Evolutionary conservation across 2,329 filamentous ascomycete genomes (phyloP).

Genomic region (Colletotrichum ledebouriae): DNA sequence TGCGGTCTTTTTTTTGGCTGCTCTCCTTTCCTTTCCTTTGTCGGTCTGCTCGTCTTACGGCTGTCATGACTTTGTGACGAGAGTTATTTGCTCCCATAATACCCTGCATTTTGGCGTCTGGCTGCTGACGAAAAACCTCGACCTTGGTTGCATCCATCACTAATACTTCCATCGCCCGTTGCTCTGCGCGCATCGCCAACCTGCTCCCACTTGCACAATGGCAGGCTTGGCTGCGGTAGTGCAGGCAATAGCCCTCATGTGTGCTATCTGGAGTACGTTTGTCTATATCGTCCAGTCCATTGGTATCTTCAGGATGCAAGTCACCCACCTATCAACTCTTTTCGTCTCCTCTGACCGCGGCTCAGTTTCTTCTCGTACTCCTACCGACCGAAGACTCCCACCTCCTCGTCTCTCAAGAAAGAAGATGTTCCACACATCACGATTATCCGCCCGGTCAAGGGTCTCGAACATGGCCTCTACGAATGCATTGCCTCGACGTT

Average conservation of each 20-base stretch:
- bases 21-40: too few relatives aligned
- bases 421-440: conserved; percentile 83
- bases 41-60: background rate
- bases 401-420: conserved; percentile 64
- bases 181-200: conserved; percentile 8
- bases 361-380: conserved; percentile 67
- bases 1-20: background rate
- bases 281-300: conserved; percentile 68
- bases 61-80: conserved; percentile 13
- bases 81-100: background rate
- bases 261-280: conserved; percentile 65
- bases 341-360: background rate
- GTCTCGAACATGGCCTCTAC: conserved; percentile 89
- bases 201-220: conserved; percentile 9
- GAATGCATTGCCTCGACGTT: conserved; percentile 92
- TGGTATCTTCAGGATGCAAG: conserved; percentile 70
- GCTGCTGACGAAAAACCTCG: conserved; percentile 45
- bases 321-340: background rate
- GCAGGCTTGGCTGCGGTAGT: conserved; percentile 45
- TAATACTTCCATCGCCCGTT: background rate
- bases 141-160: conserved; percentile 37
- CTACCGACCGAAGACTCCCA: conserved; percentile 59
- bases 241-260: conserved; percentile 60
- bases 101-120: conserved; percentile 19
- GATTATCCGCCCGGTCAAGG: conserved; percentile 93